Base-by-base conservation (phyloP, 2,329 filamentous ascomycete genomes). In the Zymoseptoria ardabiliae region DNA sequence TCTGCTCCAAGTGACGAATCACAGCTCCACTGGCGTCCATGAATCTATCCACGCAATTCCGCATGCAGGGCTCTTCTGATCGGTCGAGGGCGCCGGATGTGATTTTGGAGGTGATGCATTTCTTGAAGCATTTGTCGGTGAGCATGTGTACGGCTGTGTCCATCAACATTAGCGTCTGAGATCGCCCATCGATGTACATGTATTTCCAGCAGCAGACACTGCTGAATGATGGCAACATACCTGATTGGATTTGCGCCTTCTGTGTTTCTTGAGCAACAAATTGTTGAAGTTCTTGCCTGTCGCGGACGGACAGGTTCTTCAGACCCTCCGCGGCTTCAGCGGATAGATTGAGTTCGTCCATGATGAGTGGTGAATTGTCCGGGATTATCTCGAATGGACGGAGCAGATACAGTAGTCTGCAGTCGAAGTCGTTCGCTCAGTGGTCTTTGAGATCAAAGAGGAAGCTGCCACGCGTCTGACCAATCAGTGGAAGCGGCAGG, bases 41-140 rank as follows among this genome's bases (percentile, higher is more conserved):
- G 77, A 95, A 97, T 58, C 94, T 83, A 70, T 96, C 90, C 58
- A 97, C 91, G 72, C 94, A 99, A 79, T 96, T 97, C 74, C 86
- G 81, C 73, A 96, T 83, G 75, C 94, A 99, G 8, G 80, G 77
- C 78, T 94, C 87, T 78, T 99, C 94, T 62, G 76, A 79, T 70
- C 82, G 83, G 66, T 95, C 90, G 66, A 99, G 79, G 69, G 85
- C 84, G 25, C 85, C 83, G 62, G 81, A 83, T 67, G 86, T 86
- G 73, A 97, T 87, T 59, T 81, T 81, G 57, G 85, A 80, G 8
- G 89, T 88, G 62, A 97, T 81, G 80, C 94, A 99, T 79, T 97
- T 97, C 73, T 87, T 91, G 86, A 92, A 99, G 83, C 94, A 99
- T 8, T 55, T 62, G 51, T 66, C 63, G 58, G 41, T 61, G n/a